Evolutionary conservation across 2,329 filamentous ascomycete genomes (phyloP), one percentile per base, ranked within the genome.

Genomic region (Penicillium hesseltinei): DNA sequence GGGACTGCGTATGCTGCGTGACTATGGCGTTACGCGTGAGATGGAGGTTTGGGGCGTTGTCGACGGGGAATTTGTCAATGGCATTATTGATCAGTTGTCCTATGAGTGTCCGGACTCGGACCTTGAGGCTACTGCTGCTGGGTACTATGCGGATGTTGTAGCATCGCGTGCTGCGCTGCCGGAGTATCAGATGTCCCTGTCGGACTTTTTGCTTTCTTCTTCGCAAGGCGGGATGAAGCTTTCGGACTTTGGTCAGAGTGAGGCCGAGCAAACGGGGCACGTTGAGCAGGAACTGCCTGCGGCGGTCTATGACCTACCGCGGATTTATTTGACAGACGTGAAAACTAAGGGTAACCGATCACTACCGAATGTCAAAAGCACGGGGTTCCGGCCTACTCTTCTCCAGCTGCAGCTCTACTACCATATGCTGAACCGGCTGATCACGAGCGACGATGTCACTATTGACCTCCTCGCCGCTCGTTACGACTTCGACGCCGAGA

Each of bases 381-480:
- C 84, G 0, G 84, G 87, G 0, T 81, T 91, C 44, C 84, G 89
- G 11, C 90, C 91, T 0, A 90, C 92, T 0, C 85, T 88, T 65
- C 88, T 97, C 59, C 94, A 99, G 71, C 80, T 97, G 0, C 92
- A 95, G 74, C 79, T 97, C 0, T 99, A 97, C 70, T 92, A 93
- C 63, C 87, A 87, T 27, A 86, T 97, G 52, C 80, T 99, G n/a
- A 85, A 87, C 10, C 82, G 87, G 3, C 85, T 97, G 66, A 57
- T 69, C 23, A 90, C 88, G 0, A 82, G 84, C 0, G 88, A 88
- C 49, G 81, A 82, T 8, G 81, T 96, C 0, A 84, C 91, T 56
- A 90, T 91, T 36, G 74, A 84, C 21, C 76, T 80, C 0, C 80
- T 97, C 0, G 86, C 93, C 57, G 72, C 80, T 7, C 87, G 92